Evolutionary conservation across 2,329 filamentous ascomycete species (phyloP).

Genomic region (Xylariomycetidae sp.): DNA sequence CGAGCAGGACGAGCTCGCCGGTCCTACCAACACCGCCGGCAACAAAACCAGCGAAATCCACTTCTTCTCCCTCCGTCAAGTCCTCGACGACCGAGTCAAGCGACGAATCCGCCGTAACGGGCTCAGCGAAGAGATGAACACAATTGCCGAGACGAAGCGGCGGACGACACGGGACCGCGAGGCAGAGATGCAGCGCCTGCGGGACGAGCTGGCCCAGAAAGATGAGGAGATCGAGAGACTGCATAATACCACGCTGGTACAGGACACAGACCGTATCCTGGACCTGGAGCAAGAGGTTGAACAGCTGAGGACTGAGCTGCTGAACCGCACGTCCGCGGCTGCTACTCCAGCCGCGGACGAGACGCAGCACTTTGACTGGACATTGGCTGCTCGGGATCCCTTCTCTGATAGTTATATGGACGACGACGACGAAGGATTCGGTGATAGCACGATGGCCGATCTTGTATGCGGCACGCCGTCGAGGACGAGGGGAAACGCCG

Average conservation of each 20-base stretch:
- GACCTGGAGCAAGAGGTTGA: constrained; percentile 33
- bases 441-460: constrained; percentile 47
- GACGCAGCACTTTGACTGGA: constrained; percentile 42
- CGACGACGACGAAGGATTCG: constrained; percentile 36
- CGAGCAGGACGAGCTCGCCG: constrained; percentile 13
- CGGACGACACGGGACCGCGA: constrained; percentile 33
- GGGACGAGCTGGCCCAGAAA: constrained; percentile 41
- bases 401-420: constrained; percentile 40
- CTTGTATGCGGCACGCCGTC: constrained; percentile 49
- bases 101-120: constrained; percentile 52
- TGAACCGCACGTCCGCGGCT: constrained; percentile 6
- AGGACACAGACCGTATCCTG: constrained; percentile 39
- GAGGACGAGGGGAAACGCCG: constrained; percentile 18
- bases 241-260: constrained; percentile 40
- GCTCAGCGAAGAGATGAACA: constrained; percentile 55
- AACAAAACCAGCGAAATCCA: constrained; percentile 33
- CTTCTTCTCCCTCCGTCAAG: constrained; percentile 48
- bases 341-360: constrained; percentile 12
- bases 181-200: constrained; percentile 46
- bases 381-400: constrained; percentile 43
- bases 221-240: constrained; percentile 51
- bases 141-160: constrained; percentile 43
- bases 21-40: constrained; percentile 11
- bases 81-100: constrained; percentile 47
- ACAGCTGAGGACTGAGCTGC: constrained; percentile 27